Conservation (phyloP, 495 filamentous ascomycete species). For the Penicillium flavigenum region DNA sequence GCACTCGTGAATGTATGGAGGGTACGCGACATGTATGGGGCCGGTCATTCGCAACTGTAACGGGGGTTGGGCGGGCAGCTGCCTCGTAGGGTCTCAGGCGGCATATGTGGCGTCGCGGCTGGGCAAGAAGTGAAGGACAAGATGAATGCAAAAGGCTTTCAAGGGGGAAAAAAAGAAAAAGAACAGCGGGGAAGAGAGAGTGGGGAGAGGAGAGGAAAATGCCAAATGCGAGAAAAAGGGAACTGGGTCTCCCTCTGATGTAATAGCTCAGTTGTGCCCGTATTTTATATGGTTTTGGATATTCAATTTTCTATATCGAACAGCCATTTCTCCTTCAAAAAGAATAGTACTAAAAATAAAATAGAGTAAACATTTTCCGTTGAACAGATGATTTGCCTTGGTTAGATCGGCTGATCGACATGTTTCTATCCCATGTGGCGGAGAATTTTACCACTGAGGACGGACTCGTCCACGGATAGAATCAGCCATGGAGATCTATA, state of each 20-base stretch:
- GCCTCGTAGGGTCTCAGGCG: slow-evolving; percentile 42
- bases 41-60: slow-evolving; percentile 30
- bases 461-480: no score
- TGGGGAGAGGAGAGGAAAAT: slow-evolving; percentile 47
- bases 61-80: slow-evolving; percentile 35
- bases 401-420: slow-evolving; percentile 24
- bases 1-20: slow-evolving; percentile 3
- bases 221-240: slow-evolving; percentile 15
- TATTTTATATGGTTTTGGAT: neutral
- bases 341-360: no score
- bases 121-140: slow-evolving; percentile 18
- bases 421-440: slow-evolving; percentile 7
- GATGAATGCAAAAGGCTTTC: neutral
- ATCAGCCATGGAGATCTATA: neutral
- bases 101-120: slow-evolving; percentile 35
- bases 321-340: neutral
- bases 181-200: slow-evolving; percentile 31
- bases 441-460: neutral
- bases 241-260: slow-evolving; percentile 19
- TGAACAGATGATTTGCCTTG: neutral
- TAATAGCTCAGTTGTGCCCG: slow-evolving; percentile 13
- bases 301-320: neutral
- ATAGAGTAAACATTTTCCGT: neutral
- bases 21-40: slow-evolving; percentile 23
- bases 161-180: slow-evolving; percentile 12